Evolutionary conservation across 495 filamentous ascomycete species (phyloP).

Genomic region (Penicillium turbatum): DNA sequence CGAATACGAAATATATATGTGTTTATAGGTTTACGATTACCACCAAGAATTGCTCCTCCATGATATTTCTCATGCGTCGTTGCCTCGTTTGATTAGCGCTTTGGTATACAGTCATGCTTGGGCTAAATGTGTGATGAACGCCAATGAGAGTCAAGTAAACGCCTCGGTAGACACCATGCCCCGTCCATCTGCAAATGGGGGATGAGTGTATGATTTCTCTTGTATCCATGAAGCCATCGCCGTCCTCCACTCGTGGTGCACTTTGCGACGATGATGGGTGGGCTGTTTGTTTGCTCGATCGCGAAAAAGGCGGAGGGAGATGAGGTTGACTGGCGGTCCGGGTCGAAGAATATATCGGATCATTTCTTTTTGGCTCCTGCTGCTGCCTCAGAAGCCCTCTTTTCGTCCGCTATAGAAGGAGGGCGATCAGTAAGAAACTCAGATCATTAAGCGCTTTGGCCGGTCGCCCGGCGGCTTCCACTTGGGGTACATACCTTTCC

Average conservation of each 20-base stretch:
- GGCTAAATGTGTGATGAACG: conserved; percentile 15
- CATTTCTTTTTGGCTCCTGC: conserved; percentile 6
- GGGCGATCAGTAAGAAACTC: conserved; percentile 1
- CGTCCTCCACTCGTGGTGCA: neutral
- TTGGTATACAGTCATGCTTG: conserved; percentile 10
- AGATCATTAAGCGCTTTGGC: neutral
- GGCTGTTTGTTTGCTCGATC: neutral
- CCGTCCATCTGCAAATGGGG: neutral
- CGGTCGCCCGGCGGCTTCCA: neutral
- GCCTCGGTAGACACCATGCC: conserved; percentile 29
- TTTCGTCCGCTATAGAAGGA: conserved; percentile 28
- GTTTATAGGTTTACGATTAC: neutral
- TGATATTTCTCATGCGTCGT: conserved; percentile 15
- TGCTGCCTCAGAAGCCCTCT: conserved; percentile 25
- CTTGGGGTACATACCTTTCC: conserved; percentile 55
- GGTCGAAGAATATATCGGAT: neutral
- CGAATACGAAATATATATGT: neutral
- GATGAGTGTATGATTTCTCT: neutral
- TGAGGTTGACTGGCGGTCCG: neutral
- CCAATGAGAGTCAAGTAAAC: conserved; percentile 20
- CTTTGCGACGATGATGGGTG: neutral
- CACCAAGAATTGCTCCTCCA: conserved; percentile 4
- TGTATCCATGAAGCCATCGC: neutral
- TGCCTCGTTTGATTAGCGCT: conserved; percentile 14
- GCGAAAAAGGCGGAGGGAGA: neutral